These are phyloP conservation scores for Exophiala dermatitidis DNA, from an alignment of 2,329 filamentous ascomycete species.

Conservation along the genomic window DNA sequence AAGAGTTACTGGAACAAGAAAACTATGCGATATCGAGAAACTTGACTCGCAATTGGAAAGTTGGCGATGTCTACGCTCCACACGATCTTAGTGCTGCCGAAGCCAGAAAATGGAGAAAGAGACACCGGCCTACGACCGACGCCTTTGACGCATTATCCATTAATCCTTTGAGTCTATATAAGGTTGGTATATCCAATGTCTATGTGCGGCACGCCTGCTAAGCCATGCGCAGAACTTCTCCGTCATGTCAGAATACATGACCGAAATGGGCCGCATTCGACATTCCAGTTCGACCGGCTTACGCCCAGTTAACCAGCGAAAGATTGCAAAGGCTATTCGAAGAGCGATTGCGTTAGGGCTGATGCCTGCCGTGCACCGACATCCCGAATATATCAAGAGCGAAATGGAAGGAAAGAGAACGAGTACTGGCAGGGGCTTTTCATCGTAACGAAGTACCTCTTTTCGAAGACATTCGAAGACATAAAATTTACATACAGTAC, in stretches of 20 bases:
- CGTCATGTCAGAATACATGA: constrained; percentile 83
- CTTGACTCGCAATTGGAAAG: constrained; percentile 59
- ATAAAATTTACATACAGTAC: neutral
- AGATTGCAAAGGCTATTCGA: constrained; percentile 85
- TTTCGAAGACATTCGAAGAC: neutral
- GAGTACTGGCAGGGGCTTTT: constrained; percentile 11
- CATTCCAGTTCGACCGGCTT: constrained; percentile 69
- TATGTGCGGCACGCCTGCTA: constrained; percentile 3
- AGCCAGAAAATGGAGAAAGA: constrained; percentile 70
- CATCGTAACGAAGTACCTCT: neutral
- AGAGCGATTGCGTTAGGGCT: constrained; percentile 82
- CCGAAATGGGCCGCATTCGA: constrained; percentile 75
- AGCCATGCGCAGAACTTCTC: constrained; percentile 67
- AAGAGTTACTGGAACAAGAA: constrained; percentile 34
- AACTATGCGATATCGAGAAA: constrained; percentile 36
- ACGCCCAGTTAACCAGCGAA: constrained; percentile 81
- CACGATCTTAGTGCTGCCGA: constrained; percentile 74
- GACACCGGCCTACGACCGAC: constrained; percentile 53
- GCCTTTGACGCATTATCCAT: constrained; percentile 72
- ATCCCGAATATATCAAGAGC: constrained; percentile 68
- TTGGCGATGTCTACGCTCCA: constrained; percentile 83
- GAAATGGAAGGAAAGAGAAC: constrained; percentile 27
- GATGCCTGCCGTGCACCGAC: constrained; percentile 82
- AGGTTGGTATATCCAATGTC: constrained; percentile 49
- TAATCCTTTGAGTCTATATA: constrained; percentile 78